These are phyloP conservation scores for Brettanomyces custersianus DNA, from an alignment of 805 yeast genomes.

Conservation along the genomic window DNA sequence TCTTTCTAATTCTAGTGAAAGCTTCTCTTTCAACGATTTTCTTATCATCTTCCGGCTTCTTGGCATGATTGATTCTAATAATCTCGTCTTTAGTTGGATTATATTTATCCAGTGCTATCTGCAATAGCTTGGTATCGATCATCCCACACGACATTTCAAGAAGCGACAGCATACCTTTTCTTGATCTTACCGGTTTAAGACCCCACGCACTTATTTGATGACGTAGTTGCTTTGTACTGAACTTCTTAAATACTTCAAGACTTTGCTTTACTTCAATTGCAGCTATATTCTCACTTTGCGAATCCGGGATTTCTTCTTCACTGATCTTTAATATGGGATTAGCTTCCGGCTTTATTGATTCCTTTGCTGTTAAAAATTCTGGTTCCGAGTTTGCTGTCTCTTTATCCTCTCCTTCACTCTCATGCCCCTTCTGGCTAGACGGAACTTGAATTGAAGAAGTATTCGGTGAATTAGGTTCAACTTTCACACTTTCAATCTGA, in stretches of 20 bases:
- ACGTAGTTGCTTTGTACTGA: slow-evolving; percentile 2
- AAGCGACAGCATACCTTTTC: slow-evolving; percentile 23
- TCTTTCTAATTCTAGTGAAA: slow-evolving; percentile 11
- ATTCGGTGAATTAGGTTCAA: slow-evolving; percentile 1
- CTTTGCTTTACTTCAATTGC: background rate
- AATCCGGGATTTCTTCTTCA: slow-evolving; percentile 4
- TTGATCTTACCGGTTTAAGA: slow-evolving; percentile 24
- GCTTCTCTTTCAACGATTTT: slow-evolving; percentile 6
- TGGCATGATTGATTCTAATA: slow-evolving; percentile 1
- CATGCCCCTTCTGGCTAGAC: slow-evolving; percentile 1
- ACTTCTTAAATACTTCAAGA: slow-evolving; percentile 2
- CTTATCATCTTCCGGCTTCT: background rate
- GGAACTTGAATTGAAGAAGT: background rate
- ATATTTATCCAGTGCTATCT: slow-evolving; percentile 2
- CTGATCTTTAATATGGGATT: no score
- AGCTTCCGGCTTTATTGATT: no score
- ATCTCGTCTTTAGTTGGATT: slow-evolving; percentile 1
- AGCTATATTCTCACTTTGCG: background rate
- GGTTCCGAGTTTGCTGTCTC: no score
- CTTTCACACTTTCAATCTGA: slow-evolving; percentile 1
- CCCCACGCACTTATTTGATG: slow-evolving; percentile 21
- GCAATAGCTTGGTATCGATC: slow-evolving; percentile 4
- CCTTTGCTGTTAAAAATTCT: no score
- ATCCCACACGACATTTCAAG: slow-evolving; percentile 14
- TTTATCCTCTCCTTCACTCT: background rate